These are phyloP conservation scores for Epicoccum nigrum DNA, from an alignment of 2,329 filamentous ascomycete genomes.

Conservation along the genomic window DNA sequence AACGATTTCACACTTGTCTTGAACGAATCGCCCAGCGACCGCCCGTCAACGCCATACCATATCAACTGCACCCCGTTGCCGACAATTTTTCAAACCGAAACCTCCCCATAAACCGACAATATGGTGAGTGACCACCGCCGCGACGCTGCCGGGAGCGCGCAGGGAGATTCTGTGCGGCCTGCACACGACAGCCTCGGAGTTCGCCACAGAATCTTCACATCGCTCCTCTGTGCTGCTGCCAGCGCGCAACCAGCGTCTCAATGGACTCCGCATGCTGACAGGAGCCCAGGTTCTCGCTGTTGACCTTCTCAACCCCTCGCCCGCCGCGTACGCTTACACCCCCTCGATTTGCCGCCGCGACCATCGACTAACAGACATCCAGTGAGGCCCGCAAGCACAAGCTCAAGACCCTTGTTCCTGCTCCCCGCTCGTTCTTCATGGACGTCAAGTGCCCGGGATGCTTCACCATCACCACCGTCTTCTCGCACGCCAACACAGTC, in stretches of 20 bases:
- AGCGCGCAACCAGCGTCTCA: conserved; percentile 19
- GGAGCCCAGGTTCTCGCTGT: conserved; percentile 91
- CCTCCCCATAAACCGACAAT: conserved; percentile 46
- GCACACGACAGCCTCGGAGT: conserved; percentile 43
- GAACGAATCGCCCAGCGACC: conserved; percentile 19
- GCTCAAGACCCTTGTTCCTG: conserved; percentile 98
- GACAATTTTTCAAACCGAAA: conserved; percentile 34
- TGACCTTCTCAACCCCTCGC: conserved; percentile 99
- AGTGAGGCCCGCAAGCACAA: conserved; percentile 99
- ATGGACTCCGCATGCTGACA: conserved; percentile 24
- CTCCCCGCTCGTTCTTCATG: conserved; percentile 99
- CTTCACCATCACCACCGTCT: conserved; percentile 99
- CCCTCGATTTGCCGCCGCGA: conserved; percentile 18
- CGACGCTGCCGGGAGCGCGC: conserved; percentile 16
- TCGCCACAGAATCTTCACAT: conserved; percentile 39
- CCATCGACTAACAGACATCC: conserved; percentile 35
- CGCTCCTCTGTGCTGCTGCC: conserved; percentile 22
- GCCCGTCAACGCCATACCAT: conserved; percentile 42
- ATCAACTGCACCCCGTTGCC: conserved; percentile 39
- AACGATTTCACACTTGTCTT: neutral
- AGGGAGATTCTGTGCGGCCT: conserved; percentile 22
- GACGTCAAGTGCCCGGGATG: conserved; percentile 99
- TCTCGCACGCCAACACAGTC: conserved; percentile 99
- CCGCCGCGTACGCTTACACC: conserved; percentile 66
- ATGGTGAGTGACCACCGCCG: conserved; percentile 44